phyloP scores from a whole-genome alignment of 1,139 yeast species.

The Yamadazyma atlantica region DNA sequence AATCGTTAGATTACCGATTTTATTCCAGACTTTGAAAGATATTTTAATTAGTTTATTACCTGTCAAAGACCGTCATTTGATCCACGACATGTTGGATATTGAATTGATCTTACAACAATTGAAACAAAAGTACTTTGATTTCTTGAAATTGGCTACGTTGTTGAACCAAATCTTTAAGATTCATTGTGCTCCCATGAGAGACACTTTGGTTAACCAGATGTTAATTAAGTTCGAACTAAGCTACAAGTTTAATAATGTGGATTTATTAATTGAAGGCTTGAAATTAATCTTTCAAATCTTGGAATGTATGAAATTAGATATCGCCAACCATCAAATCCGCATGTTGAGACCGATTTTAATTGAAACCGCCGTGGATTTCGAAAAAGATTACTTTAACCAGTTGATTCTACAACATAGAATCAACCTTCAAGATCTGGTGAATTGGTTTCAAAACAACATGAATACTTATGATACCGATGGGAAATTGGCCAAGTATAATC shows the following conservation, averaged over 20 bases:
- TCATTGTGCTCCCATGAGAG: constrained; percentile 96
- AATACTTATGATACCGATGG: constrained; percentile 7
- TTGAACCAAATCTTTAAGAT: constrained; percentile 68
- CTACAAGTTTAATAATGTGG: constrained; percentile 50
- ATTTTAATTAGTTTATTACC: constrained; percentile 76
- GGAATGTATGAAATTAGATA: constrained; percentile 96
- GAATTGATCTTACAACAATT: constrained; percentile 78
- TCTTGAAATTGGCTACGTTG: constrained; percentile 69
- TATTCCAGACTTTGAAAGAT: constrained; percentile 76
- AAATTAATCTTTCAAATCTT: constrained; percentile 78
- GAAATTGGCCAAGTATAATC: constrained; percentile 5
- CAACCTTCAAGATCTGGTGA: constrained; percentile 62
- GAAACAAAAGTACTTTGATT: constrained; percentile 65
- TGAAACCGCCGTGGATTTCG: constrained; percentile 90
- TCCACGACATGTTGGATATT: constrained; percentile 70
- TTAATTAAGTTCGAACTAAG: constrained; percentile 66
- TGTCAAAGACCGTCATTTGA: constrained; percentile 68
- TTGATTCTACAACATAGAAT: constrained; percentile 66
- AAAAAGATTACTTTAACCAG: constrained; percentile 80
- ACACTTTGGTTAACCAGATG: constrained; percentile 86
- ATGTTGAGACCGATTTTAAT: constrained; percentile 80
- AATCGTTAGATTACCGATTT: constrained; percentile 57
- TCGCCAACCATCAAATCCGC: constrained; percentile 91
- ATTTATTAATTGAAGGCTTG: constrained; percentile 70
- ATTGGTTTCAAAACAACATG: constrained; percentile 52